A percentile compares a stretch with the other conserved stretches of the same genome.
Evolutionary conservation across 2,329 filamentous ascomycete genomes (phyloP).

Genomic region (Fusarium albidum): DNA sequence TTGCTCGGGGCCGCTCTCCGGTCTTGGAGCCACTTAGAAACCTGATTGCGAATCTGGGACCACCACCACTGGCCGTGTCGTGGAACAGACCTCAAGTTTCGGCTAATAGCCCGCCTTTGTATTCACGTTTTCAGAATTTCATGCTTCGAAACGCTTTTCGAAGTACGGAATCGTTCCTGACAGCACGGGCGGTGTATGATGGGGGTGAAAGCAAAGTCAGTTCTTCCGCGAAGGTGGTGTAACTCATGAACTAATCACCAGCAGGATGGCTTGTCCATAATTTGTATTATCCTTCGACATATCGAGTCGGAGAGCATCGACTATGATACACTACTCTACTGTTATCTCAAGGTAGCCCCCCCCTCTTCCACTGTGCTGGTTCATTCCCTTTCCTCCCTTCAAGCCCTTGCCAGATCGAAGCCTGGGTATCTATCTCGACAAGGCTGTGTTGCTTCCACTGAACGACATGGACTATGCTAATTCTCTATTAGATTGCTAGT

Average conservation of each 20-base stretch:
- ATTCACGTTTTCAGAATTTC: conserved; percentile 76
- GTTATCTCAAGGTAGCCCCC: conserved; percentile 68
- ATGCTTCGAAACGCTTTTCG: conserved; percentile 75
- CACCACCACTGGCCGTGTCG: conserved; percentile 72
- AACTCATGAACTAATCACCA: conserved; percentile 18
- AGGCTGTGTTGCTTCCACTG: too few species aligned
- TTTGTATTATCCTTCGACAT: conserved; percentile 73
- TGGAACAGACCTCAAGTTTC: conserved; percentile 75
- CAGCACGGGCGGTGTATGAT: conserved; percentile 72
- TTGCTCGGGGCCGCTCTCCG: conserved; percentile 60
- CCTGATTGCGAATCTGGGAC: conserved; percentile 71
- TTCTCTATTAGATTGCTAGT: conserved; percentile 65
- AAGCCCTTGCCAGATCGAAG: too few species aligned
- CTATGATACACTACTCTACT: conserved; percentile 71
- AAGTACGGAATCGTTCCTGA: conserved; percentile 70
- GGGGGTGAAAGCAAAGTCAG: conserved; percentile 73
- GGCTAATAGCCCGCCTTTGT: conserved; percentile 67
- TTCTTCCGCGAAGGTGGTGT: background rate
- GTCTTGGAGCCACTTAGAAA: conserved; percentile 68
- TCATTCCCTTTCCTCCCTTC: background rate
- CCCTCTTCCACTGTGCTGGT: background rate
- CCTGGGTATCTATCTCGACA: too few species aligned
- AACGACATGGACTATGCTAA: background rate
- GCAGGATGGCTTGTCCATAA: conserved; percentile 71
- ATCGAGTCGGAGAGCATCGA: conserved; percentile 72